Conservation (phyloP, 1,284 basidiomycete species). For the Puccinia triticina region DNA sequence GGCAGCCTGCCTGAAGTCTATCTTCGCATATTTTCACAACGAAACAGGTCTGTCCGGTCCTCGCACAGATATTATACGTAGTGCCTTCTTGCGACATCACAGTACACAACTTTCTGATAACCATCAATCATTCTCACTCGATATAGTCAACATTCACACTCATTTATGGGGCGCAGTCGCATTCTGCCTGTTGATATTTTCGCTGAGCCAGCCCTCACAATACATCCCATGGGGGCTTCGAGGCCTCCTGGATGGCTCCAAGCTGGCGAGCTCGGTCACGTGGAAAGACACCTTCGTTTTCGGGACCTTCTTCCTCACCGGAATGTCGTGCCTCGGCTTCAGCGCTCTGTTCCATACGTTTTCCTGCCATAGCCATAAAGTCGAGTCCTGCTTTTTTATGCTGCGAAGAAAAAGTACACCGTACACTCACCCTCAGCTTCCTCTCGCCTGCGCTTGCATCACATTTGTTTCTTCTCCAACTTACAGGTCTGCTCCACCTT, state of each 20-base stretch:
- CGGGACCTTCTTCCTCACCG: slow-evolving; percentile 71
- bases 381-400: slow-evolving; percentile 59
- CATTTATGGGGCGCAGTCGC: slow-evolving; percentile 76
- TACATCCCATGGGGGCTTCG: slow-evolving; percentile 44
- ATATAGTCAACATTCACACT: slow-evolving; percentile 88
- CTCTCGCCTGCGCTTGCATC: background rate
- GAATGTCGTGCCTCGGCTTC: slow-evolving; percentile 73
- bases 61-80: too few relatives aligned
- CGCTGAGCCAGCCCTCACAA: slow-evolving; percentile 51
- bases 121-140: background rate
- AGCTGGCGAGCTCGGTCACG: slow-evolving; percentile 61
- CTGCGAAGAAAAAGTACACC: too few relatives aligned
- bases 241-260: background rate
- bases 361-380: slow-evolving; percentile 72
- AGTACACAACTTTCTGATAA: too few relatives aligned
- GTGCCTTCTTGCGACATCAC: too few relatives aligned
- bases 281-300: slow-evolving; percentile 71
- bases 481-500: slow-evolving; percentile 50
- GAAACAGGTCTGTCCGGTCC: slow-evolving; percentile 45
- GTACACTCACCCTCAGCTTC: background rate
- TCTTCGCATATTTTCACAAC: slow-evolving; percentile 50
- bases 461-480: background rate
- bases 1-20: slow-evolving; percentile 31
- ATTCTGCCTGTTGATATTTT: slow-evolving; percentile 68
- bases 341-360: slow-evolving; percentile 78